Conservation (phyloP, 2,329 filamentous ascomycete genomes). For the Venturia aucupariae region DNA sequence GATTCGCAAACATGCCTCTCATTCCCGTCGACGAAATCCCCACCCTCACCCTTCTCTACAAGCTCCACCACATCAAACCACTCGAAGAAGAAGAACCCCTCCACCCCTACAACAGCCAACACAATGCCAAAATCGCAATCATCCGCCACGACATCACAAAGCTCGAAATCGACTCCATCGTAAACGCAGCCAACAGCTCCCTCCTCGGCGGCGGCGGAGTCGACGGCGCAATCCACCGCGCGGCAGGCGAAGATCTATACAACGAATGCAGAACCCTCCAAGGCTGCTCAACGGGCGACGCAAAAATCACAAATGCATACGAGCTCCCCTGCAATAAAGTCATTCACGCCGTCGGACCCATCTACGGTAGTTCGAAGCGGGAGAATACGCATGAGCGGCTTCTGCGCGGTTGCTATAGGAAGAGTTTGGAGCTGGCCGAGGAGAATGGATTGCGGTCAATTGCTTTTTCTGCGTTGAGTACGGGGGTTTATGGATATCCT, state of each 20-base stretch:
- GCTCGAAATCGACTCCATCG: constrained; percentile 69
- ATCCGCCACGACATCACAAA: constrained; percentile 73
- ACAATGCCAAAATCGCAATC: constrained; percentile 64
- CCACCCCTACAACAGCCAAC: constrained; percentile 34
- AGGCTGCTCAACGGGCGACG: constrained; percentile 68
- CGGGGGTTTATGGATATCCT: constrained; percentile 84
- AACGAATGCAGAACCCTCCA: constrained; percentile 61
- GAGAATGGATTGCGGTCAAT: constrained; percentile 57
- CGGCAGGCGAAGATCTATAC: constrained; percentile 61
- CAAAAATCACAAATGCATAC: constrained; percentile 76
- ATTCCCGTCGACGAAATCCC: constrained; percentile 48
- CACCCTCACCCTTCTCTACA: constrained; percentile 58
- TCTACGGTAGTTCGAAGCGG: constrained; percentile 47
- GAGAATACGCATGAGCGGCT: constrained; percentile 32
- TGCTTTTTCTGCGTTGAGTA: constrained; percentile 79
- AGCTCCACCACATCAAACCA: constrained; percentile 39
- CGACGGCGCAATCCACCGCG: constrained; percentile 66
- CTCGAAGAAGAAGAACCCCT: constrained; percentile 17
- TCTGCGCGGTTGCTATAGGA: constrained; percentile 58
- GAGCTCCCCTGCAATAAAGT: constrained; percentile 65
- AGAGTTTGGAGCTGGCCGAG: constrained; percentile 63
- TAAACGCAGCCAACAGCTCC: constrained; percentile 79
- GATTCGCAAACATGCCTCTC: constrained; percentile 14
- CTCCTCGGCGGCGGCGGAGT: constrained; percentile 87
- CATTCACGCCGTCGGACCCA: constrained; percentile 84